Base-by-base conservation (phyloP, 805 yeast genomes). In the Wickerhamiella allomyrinae region DNA sequence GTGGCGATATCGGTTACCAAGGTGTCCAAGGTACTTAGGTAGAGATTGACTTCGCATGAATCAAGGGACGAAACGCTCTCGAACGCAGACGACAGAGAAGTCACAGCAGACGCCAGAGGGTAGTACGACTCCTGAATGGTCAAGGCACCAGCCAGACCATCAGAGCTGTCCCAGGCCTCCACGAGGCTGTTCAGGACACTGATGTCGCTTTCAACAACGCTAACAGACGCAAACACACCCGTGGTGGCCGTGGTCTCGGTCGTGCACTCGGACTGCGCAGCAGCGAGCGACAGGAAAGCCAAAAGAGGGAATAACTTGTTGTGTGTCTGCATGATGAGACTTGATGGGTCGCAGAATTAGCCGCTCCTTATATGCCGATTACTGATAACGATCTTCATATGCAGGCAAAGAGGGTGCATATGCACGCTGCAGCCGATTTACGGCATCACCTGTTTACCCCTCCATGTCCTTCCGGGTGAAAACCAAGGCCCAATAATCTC, bases 71-170 rank as follows among this genome's bases (percentile, higher is more conserved):
- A 42, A 24, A 45, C 48, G 13, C n/a, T 29, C 5, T 8, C 21
- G n/a, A 29, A 27, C n/a, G n/a, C 17, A n/a, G 47, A 35, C 13
- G 29, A n/a, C 5, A 53, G 48, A 17, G 44, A 27, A 14, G 20
- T 29, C 21, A 55, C 48, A 29, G 54, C 54, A 11, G 27, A 14
- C 15, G 48, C 40, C 27, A 56, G 45, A 11, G 48, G 42, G 15
- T 46, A 44, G 49, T 49, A 51, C 22, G 45, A 29, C 24, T 34
- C 34, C 55, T 57, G 61, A 46, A 57, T 55, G 24, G 42, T 44
- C 14, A 56, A 48, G 20, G 60, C 61, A 31, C 57, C 61, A 15
- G 14, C 20, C 8, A 56, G 46, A 29, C 61, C 60, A n/a, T 41
- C 43, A 14, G 40, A 46, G 5, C 46, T 34, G 41, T 23, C 13